Base-by-base conservation (phyloP, 495 filamentous ascomycete genomes). In the Aspergillus mulundensis region DNA sequence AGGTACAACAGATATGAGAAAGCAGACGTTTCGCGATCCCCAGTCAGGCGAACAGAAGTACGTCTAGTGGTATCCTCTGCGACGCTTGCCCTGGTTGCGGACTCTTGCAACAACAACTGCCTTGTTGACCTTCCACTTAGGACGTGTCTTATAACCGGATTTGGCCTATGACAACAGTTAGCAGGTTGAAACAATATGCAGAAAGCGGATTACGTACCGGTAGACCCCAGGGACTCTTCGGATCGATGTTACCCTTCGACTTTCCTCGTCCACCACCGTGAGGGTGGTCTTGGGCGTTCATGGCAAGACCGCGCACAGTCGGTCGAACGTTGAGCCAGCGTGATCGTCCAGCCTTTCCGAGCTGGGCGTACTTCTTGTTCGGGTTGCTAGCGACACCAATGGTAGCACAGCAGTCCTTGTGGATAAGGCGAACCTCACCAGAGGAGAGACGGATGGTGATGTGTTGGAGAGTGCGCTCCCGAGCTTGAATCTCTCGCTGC, bases 231-330 rank as follows among this genome's bases (percentile, higher is more conserved):
- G 91, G 91, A 76, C 90, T 95, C 68, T 91, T 89, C 42, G 95
- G 92, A 68, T 94, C 77, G 53, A 89, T 81, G 70, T 97, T 97
- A 80, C 94, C 92, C 87, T 98, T 97, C 21, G 90, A 95, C 77
- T 98, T 98, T 69, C 94, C 94, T 77, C 95, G 81, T 68, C 94
- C 94, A 87, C 94, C 94, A 81, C 94, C 94, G 73, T 98, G 94
- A 62, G 94, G 92, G 82, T 98, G 94, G 61, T 98, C 95, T 58
- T 76, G 82, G 57, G 92, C 91, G 72, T 98, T 98, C 94, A 98
- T 98, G 18, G 94, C 94, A 64, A 98, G 70, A 85, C 94, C 94
- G 74, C 94, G 82, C 32, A 98, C 94, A 6, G 94, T 96, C 0
- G 94, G 94, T 57, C 94, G 76, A 63, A 96, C 95, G 56, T 91